These are phyloP conservation scores for Hypoxylon perforatum DNA, from an alignment of 495 filamentous ascomycete genomes.

Conservation along the genomic window DNA sequence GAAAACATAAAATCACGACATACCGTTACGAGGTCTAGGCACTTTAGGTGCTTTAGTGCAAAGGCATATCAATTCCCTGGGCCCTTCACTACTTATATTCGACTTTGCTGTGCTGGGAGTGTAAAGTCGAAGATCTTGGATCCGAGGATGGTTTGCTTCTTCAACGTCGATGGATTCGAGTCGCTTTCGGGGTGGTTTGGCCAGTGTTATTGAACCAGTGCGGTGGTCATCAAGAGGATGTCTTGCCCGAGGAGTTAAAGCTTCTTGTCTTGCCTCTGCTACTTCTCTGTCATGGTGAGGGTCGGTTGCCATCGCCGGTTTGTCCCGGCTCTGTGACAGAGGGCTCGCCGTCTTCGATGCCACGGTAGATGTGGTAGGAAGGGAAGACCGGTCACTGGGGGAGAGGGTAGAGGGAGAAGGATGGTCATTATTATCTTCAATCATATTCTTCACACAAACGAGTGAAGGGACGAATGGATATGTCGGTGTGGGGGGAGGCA, in stretches of 20 bases:
- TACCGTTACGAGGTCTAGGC: constrained; percentile 94
- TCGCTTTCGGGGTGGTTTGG: constrained; percentile 48
- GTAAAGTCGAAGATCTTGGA: constrained; percentile 53
- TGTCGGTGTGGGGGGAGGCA: constrained; percentile 34
- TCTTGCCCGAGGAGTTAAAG: not conserved
- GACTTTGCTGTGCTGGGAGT: constrained; percentile 48
- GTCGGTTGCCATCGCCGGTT: constrained; percentile 29
- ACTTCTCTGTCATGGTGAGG: constrained; percentile 19
- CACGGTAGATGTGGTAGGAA: constrained; percentile 24
- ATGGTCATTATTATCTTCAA: constrained; percentile 17
- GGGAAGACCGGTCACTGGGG: constrained; percentile 29
- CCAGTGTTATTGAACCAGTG: constrained; percentile 4
- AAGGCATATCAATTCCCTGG: constrained; percentile 75
- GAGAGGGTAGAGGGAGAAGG: constrained; percentile 29
- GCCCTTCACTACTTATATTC: constrained; percentile 42
- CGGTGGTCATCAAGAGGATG: constrained; percentile 14
- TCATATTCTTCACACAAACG: constrained; percentile 42
- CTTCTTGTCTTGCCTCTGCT: constrained; percentile 18
- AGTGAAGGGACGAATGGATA: constrained; percentile 3
- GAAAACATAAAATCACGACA: constrained; percentile 54
- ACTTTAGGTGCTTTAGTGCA: constrained; percentile 95
- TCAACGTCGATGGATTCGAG: constrained; percentile 61
- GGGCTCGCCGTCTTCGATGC: constrained; percentile 17
- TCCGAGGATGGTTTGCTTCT: constrained; percentile 55
- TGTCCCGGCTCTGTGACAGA: constrained; percentile 17